A percentile compares a stretch with the other conserved stretches of the same genome.
These are phyloP conservation scores for Myxozyma vanderwaltii DNA, from an alignment of 805 yeast species.

Conservation along the genomic window DNA sequence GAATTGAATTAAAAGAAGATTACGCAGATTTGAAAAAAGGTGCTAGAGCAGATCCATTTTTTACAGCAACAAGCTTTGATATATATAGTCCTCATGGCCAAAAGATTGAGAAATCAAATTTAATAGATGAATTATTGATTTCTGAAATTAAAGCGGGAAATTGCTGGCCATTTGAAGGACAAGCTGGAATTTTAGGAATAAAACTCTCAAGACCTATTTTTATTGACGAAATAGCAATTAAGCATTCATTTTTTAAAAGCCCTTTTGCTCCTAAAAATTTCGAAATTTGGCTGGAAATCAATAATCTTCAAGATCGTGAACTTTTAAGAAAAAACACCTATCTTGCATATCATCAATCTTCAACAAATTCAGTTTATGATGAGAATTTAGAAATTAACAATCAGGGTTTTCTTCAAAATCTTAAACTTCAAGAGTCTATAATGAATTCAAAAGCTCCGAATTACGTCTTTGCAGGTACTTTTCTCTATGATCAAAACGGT, in stretches of 20 bases:
- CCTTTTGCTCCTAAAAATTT: constrained; percentile 39
- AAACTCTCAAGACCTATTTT: constrained; percentile 34
- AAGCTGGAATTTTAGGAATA: constrained; percentile 38
- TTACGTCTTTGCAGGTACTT: constrained; percentile 34
- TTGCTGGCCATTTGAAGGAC: constrained; percentile 44
- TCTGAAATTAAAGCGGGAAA: constrained; percentile 35
- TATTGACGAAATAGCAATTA: constrained; percentile 37
- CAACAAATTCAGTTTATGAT: background rate
- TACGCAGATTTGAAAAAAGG: constrained; percentile 35
- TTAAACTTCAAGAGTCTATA: background rate
- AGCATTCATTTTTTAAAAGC: constrained; percentile 37
- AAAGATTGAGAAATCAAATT: background rate
- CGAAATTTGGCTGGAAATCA: constrained; percentile 39
- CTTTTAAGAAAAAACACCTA: constrained; percentile 5
- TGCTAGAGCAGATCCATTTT: constrained; percentile 34
- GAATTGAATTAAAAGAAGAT: constrained; percentile 22
- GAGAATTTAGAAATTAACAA: no score
- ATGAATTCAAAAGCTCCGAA: background rate
- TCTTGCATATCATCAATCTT: background rate
- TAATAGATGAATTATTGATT: constrained; percentile 27
- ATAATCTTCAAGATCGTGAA: constrained; percentile 21
- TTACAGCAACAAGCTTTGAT: constrained; percentile 36
- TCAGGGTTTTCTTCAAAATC: no score
- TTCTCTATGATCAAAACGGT: constrained; percentile 34
- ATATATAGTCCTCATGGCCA: background rate